These are phyloP conservation scores for Moringa oleifera DNA, from an alignment of 345 rosid species.

Conservation along the genomic window DNA sequence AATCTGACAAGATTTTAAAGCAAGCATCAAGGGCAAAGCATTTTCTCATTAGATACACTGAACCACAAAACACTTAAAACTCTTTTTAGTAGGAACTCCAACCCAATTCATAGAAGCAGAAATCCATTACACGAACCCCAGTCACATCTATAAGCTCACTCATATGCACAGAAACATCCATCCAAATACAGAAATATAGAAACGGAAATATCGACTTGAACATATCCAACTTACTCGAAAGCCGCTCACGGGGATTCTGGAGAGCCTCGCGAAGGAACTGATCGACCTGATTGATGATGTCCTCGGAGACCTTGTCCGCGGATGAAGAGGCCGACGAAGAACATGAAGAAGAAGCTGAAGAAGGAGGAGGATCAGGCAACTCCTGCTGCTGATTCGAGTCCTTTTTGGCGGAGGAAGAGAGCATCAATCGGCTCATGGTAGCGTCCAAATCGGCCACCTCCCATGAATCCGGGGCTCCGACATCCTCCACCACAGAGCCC, in stretches of 20 bases:
- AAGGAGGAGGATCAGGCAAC: conserved; percentile 12
- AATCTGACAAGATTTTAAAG: no score
- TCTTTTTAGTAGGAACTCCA: no score
- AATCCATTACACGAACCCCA: no score
- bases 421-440: conserved; percentile 61
- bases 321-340: conserved; percentile 12
- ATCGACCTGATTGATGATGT: conserved; percentile 50
- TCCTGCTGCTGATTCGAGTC: neutral
- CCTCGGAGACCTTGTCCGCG: conserved; percentile 29
- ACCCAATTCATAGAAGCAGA: no score
- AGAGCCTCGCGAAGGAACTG: conserved; percentile 76
- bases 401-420: conserved; percentile 29
- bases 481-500: conserved; percentile 68
- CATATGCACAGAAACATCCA: neutral
- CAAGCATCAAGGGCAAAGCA: no score
- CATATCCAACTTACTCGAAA: conserved; percentile 40
- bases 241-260: conserved; percentile 77
- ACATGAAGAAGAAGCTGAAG: conserved; percentile 8
- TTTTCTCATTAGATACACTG: no score
- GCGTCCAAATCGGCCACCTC: conserved; percentile 79
- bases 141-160: neutral
- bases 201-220: neutral
- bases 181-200: neutral
- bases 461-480: conserved; percentile 78
- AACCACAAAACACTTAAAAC: no score